These are phyloP conservation scores for Fusarium zealandicum DNA, from an alignment of 2,329 filamentous ascomycete species.

Conservation along the genomic window DNA sequence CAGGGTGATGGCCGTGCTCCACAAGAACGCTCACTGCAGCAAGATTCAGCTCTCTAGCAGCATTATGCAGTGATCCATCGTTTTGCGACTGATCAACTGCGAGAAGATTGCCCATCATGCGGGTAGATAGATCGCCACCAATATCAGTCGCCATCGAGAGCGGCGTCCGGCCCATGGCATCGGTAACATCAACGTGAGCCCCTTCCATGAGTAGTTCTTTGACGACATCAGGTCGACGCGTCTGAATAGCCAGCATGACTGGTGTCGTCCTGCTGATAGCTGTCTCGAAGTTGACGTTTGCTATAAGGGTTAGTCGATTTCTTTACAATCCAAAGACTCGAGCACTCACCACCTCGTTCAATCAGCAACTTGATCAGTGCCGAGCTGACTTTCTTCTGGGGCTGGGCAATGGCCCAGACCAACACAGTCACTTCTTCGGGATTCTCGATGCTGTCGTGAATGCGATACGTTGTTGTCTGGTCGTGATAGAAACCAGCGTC, in stretches of 20 bases:
- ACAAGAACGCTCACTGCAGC: constrained; percentile 64
- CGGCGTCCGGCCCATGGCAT: constrained; percentile 64
- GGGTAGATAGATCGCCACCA: constrained; percentile 59
- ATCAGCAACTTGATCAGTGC: constrained; percentile 64
- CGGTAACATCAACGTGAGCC: constrained; percentile 65
- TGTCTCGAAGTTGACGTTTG: constrained; percentile 65
- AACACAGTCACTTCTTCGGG: constrained; percentile 64
- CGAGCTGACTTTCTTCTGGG: constrained; percentile 68
- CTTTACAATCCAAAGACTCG: not conserved
- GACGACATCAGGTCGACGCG: constrained; percentile 63
- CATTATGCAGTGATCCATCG: constrained; percentile 72
- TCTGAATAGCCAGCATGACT: constrained; percentile 65
- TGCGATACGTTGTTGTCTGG: constrained; percentile 53
- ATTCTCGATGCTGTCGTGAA: constrained; percentile 56
- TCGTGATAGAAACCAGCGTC: constrained; percentile 68
- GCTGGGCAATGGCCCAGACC: constrained; percentile 67
- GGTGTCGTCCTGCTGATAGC: constrained; percentile 61
- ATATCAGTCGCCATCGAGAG: constrained; percentile 66
- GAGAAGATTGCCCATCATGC: constrained; percentile 63
- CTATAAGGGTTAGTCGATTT: constrained; percentile 42
- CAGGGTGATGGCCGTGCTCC: constrained; percentile 66
- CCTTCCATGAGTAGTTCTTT: constrained; percentile 63
- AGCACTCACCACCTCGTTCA: constrained; percentile 49
- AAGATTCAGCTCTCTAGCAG: constrained; percentile 65
- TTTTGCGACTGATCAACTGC: constrained; percentile 64